Base-by-base conservation (phyloP, 1,284 basidiomycete species). In the Apiotrichum gracile region DNA sequence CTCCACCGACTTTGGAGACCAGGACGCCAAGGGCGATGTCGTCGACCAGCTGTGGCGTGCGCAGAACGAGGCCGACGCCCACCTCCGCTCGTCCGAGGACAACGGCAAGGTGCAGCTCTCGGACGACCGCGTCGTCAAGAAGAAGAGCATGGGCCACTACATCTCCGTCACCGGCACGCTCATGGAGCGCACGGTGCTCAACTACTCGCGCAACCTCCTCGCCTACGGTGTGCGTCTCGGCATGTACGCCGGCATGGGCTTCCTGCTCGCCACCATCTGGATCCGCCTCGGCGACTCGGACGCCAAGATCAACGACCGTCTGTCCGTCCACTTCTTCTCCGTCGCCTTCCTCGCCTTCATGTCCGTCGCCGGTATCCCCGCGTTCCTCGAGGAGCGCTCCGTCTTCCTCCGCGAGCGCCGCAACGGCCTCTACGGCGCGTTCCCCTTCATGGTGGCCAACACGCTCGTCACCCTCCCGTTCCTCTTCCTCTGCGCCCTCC, bases 191-290 rank as follows among this genome's bases (percentile, higher is more conserved):
- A 60, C 44, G 12, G 47, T 49, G 1, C 29, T 64, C 51, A 64
- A 64, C 47, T 58, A 55, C 44, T 58, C 59, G 27, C 60, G 62
- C 33, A 61, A 84, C 63, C 61, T 84, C 2, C 72, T 85, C 31
- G 83, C 82, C 2, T 85, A 83, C 64, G 82, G 83, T n/a, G 78
- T 85, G 4, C 74, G 83, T 31, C 61, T 78, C 1, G 82, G 75
- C 25, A 84, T 85, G 82, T 85, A 84, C 57, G 66, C 61, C 64
- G 80, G 80, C 8, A 80, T 82, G 78, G 81, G 79, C 0, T 53
- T 82, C 4, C 77, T 83, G 73, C 72, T 83, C 37, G 83, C 80
- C 0, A 80, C 81, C 0, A 81, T 83, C 45, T 85, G 83, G 83
- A 78, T 84, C 33, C 73, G 75, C 37, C 77, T 85, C 27, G 78